Evolutionary conservation across 2,329 filamentous ascomycete genomes (phyloP), one percentile per base, ranked within the genome.

Genomic region (Aspergillus sp.): DNA sequence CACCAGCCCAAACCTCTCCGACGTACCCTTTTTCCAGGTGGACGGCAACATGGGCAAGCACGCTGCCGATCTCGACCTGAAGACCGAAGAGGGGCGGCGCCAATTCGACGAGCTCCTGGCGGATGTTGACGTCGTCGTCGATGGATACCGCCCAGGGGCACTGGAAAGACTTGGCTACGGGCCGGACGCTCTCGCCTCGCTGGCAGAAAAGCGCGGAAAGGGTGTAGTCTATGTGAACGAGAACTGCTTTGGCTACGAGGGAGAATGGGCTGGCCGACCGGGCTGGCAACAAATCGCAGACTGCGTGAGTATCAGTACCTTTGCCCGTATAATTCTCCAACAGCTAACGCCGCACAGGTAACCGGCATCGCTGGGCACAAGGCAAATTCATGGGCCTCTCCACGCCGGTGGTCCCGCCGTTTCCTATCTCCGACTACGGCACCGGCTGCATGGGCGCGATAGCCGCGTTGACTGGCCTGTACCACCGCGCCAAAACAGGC

Each of bases 261-360:
- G 70, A 4, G 74, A 78, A 37, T 83, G 78, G 79, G 68, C 72
- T 1, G 57, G 61, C 5, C 66, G 79, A 3, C 72, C 77, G 4
- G 80, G 80, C 5, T 84, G 80, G 80, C 80, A 82, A 48, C 78
- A 81, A 44, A 82, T 82, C 43, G 78, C 78, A 11, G 80, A 83
- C 50, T 79, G 71, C 34, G 77, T 68, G 53, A 71, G 71, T 36
- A 11, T 10, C 11, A 2, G 10, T n/a, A n/a, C n/a, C n/a, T n/a
- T n/a, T n/a, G n/a, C 5, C 3, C 5, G 7, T 14, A 8, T 13
- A 27, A 10, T n/a, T 3, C 17, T 20, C 15, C 5, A 13, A 3
- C 3, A 15, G n/a, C 27, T 12, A n/a, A 28, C 6, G 14, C 31
- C n/a, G 6, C 14, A 24, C 49, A 62, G 59, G 59, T 61, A 2